Percentiles rank a stretch among this genome's conserved stretches.
Conservation (phyloP, 2,329 filamentous ascomycete species). For the Diaporthe amygdali region DNA sequence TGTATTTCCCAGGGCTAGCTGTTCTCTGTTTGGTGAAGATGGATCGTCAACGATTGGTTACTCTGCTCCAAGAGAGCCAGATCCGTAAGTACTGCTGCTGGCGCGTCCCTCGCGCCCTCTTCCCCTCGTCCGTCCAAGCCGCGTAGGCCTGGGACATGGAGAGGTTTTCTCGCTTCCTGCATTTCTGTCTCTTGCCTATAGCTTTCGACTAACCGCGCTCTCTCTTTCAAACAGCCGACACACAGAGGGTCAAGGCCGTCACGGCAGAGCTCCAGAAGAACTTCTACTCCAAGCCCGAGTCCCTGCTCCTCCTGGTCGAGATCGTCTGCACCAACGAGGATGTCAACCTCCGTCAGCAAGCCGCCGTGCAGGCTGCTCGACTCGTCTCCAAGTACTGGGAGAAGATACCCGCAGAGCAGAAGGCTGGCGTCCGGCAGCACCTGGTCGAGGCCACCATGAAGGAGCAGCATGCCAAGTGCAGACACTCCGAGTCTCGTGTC, state of each 20-base stretch:
- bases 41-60: conserved; percentile 83
- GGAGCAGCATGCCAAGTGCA: conserved; percentile 76
- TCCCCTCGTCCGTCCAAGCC: conserved; percentile 23
- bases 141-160: conserved; percentile 17
- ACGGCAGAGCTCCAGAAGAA: conserved; percentile 90
- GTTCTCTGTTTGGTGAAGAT: conserved; percentile 47
- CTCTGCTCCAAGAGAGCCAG: conserved; percentile 86
- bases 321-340: conserved; percentile 81
- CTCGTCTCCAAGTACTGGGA: conserved; percentile 88
- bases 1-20: conserved; percentile 32
- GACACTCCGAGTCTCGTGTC: conserved; percentile 87
- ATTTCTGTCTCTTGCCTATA: background rate
- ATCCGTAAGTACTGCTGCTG: conserved; percentile 70
- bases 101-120: conserved; percentile 17
- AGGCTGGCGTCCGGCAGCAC: conserved; percentile 79
- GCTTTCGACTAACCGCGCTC: conserved; percentile 39
- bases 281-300: conserved; percentile 87
- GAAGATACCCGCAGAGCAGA: conserved; percentile 74
- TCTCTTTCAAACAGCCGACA: conserved; percentile 69
- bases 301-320: conserved; percentile 85
- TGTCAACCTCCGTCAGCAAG: conserved; percentile 80
- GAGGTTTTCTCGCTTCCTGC: conserved; percentile 12
- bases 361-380: conserved; percentile 86
- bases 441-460: conserved; percentile 83
- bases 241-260: conserved; percentile 85